A percentile compares a stretch with the other conserved stretches of the same genome.
phyloP scores from a whole-genome alignment of 108 stramenopile species.

The Fragilariopsis cylindrus region DNA sequence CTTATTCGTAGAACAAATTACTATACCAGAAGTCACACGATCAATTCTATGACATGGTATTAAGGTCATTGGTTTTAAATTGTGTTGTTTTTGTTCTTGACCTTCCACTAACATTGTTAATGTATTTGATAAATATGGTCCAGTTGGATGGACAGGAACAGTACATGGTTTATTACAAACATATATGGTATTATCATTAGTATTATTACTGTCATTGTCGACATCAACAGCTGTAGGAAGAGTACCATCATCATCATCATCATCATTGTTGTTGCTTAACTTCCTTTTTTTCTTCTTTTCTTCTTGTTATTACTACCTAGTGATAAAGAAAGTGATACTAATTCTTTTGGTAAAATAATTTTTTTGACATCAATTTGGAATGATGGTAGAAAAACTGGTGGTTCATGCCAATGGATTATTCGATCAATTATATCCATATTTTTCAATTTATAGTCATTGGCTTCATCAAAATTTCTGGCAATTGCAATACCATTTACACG shows the following conservation, averaged over 20 bases:
- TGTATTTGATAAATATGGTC: slow-evolving; percentile 78
- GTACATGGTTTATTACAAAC: slow-evolving; percentile 79
- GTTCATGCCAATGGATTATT: slow-evolving; percentile 82
- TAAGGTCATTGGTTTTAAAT: slow-evolving; percentile 50
- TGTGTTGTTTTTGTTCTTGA: slow-evolving; percentile 42
- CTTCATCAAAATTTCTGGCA: slow-evolving; percentile 15
- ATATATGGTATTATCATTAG: slow-evolving; percentile 35
- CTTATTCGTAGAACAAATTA: slow-evolving; percentile 59
- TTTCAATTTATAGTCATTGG: slow-evolving; percentile 40
- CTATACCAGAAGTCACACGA: slow-evolving; percentile 76
- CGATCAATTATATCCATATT: slow-evolving; percentile 70
- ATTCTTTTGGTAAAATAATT: slow-evolving; percentile 43
- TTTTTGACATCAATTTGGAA: slow-evolving; percentile 48
- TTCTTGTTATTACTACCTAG: no score
- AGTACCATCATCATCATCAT: background rate
- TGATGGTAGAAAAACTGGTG: slow-evolving; percentile 60
- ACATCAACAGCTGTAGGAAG: no score
- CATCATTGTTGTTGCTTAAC: background rate
- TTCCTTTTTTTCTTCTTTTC: no score
- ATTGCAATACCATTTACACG: slow-evolving; percentile 57
- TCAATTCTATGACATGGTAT: slow-evolving; percentile 82
- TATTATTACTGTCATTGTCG: background rate
- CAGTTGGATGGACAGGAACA: slow-evolving; percentile 81
- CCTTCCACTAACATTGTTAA: slow-evolving; percentile 78
- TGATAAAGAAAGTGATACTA: no score